These are phyloP conservation scores for Prinsepia uniflora DNA, from an alignment of 306 rosid genomes.

Conservation along the genomic window DNA sequence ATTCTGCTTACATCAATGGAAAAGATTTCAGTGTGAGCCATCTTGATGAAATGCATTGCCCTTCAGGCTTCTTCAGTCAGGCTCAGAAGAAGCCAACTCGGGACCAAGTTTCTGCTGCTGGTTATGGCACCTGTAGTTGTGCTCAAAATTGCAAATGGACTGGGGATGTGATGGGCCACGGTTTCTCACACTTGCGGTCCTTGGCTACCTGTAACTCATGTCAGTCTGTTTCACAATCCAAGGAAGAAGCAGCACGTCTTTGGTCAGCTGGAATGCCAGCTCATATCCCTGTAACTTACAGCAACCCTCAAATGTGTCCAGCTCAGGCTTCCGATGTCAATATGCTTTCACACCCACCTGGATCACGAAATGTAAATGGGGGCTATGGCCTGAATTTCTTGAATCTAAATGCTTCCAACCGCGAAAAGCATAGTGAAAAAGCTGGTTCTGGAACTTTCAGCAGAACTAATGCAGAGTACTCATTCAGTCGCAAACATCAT, in stretches of 20 bases:
- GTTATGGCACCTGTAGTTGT: conserved; percentile 47
- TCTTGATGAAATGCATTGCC: conserved; percentile 42
- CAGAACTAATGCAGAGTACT: conserved; percentile 53
- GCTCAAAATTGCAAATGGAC: conserved; percentile 48
- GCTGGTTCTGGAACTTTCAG: conserved; percentile 44
- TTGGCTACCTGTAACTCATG: conserved; percentile 56
- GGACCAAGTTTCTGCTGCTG: conserved; percentile 47
- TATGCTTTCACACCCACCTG: conserved; percentile 38
- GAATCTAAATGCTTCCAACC: conserved; percentile 43
- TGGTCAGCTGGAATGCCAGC: conserved; percentile 57
- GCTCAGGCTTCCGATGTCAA: conserved; percentile 48
- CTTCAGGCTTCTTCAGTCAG: conserved; percentile 43
- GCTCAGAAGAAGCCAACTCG: conserved; percentile 55
- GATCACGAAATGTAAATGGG: conserved; percentile 40
- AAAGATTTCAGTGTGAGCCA: conserved; percentile 32
- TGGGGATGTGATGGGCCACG: conserved; percentile 41
- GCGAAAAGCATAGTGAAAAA: conserved; percentile 49
- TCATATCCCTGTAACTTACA: conserved; percentile 42
- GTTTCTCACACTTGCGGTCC: conserved; percentile 42
- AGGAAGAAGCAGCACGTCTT: conserved; percentile 53
- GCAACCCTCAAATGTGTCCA: conserved; percentile 42
- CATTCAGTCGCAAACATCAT: conserved; percentile 46
- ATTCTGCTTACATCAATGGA: conserved; percentile 42
- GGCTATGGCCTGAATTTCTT: conserved; percentile 44
- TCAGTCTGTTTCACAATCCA: conserved; percentile 44